phyloP scores from a whole-genome alignment of 768 basidiomycete species.

The Leccinellum luteum region DNA sequence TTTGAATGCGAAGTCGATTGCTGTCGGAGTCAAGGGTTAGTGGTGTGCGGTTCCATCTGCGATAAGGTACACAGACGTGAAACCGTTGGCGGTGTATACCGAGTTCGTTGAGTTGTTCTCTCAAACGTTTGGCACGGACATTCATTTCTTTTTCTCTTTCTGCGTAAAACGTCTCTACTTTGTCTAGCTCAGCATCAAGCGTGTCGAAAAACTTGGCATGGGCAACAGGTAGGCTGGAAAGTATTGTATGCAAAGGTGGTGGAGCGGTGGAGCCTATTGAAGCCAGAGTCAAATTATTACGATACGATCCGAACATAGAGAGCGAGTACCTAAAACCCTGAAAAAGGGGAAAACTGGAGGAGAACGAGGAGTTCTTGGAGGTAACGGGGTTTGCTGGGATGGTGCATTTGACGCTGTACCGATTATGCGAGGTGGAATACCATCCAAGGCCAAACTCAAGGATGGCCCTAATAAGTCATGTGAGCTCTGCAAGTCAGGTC shows the following conservation, averaged over 20 bases:
- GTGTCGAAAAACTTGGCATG: constrained; percentile 72
- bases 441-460: constrained; percentile 10
- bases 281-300: not conserved
- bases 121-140: constrained; percentile 44
- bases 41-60: not conserved
- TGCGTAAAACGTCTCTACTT: constrained; percentile 81
- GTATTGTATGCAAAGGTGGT: constrained; percentile 45
- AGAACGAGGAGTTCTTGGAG: constrained; percentile 10
- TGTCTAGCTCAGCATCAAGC: constrained; percentile 76
- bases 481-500: not conserved
- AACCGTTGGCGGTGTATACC: constrained; percentile 60
- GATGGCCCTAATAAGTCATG: constrained; percentile 8
- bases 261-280: constrained; percentile 11
- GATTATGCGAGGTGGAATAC: constrained; percentile 7
- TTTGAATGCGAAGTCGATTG: constrained; percentile 6
- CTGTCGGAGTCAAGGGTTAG: constrained; percentile 3
- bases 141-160: constrained; percentile 66
- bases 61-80: constrained; percentile 41
- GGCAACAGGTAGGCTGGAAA: constrained; percentile 52
- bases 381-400: constrained; percentile 13
- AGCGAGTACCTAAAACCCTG: constrained; percentile 13
- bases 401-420: constrained; percentile 9
- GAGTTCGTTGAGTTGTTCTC: constrained; percentile 72
- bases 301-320: no score
- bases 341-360: constrained; percentile 15